These are phyloP conservation scores for Pseudogymnoascus sp. DNA, from an alignment of 2,329 filamentous ascomycete species.

Conservation along the genomic window DNA sequence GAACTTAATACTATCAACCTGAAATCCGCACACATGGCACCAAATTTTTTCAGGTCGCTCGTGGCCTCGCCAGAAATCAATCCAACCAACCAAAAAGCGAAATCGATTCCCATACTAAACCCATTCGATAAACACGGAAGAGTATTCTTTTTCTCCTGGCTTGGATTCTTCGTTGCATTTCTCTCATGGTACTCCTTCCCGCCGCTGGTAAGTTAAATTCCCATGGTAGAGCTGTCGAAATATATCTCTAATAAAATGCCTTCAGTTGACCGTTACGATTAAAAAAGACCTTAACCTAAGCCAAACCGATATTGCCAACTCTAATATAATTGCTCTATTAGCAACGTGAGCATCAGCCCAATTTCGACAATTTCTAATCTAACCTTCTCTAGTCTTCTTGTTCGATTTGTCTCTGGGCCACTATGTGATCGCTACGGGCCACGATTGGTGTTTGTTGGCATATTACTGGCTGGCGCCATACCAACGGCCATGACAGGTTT, in stretches of 20 bases:
- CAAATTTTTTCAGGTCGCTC: background rate
- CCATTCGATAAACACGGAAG: conserved; percentile 70
- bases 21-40: background rate
- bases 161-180: conserved; percentile 80
- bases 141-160: conserved; percentile 84
- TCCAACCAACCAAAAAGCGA: conserved; percentile 75
- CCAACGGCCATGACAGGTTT: conserved; percentile 77
- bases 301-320: conserved; percentile 68
- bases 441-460: conserved; percentile 67
- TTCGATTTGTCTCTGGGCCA: conserved; percentile 71
- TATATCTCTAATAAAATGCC: background rate
- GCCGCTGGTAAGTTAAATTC: conserved; percentile 35
- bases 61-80: conserved; percentile 47
- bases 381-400: conserved; percentile 39
- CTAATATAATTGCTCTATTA: conserved; percentile 75
- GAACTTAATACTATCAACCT: background rate
- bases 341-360: conserved; percentile 42
- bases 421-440: conserved; percentile 81
- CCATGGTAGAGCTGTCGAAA: background rate
- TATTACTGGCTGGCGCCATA: conserved; percentile 68
- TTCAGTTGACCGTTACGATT: conserved; percentile 55
- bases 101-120: conserved; percentile 71
- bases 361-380: background rate
- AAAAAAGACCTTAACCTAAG: conserved; percentile 67
- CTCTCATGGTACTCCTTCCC: conserved; percentile 76